Evolutionary conservation across 2,329 filamentous ascomycete genomes (phyloP), one percentile per base, ranked within the genome.

Genomic region (Talaromyces sp.): DNA sequence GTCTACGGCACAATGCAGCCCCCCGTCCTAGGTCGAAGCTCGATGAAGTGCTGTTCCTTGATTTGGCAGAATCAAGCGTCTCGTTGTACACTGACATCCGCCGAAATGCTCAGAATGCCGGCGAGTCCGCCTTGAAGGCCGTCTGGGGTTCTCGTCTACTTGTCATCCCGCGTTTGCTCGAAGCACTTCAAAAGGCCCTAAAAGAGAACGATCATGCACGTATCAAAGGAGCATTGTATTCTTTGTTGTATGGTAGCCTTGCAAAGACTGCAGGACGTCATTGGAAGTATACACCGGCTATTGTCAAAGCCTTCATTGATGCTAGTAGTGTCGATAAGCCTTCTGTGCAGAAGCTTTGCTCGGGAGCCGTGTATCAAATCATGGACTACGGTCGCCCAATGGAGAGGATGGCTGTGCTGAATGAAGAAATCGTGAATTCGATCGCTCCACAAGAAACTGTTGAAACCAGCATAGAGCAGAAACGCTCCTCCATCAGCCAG

Each of bases 61-160:
- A 99, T 72, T 82, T 99, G 42, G 92, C 93, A 5, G 85, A 96
- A 68, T 97, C 93, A 0, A 92, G 90, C 65, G 88, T 96, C 2
- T 98, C 93, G 0, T 80, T 91, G 4, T 99, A 99, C 72, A 95
- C 95, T 0, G 95, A 99, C 72, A 95, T 98, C 57, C 89, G 96
- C n/a, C 85, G 93, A 33, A 93, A 93, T 58, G 95, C 95, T 2
- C 95, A 99, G 73, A 89, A 88, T 63, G 92, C 95, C 0, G 90
- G 92, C 61, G 96, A 99, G 74, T 96, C 95, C 0, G 95, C 95
- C 0, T 84, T 98, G 33, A 97, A 96, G 78, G 90, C 90, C 30
- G 84, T 99, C 13, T 89, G 96, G 66, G 95, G 93, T 1, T 91
- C 92, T 25, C 88, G 93, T 60, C 88, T 92, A 1, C 81, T 98